Evolutionary conservation across 805 yeast genomes (phyloP).

Genomic region (Cyberlindnera suaveolens): DNA sequence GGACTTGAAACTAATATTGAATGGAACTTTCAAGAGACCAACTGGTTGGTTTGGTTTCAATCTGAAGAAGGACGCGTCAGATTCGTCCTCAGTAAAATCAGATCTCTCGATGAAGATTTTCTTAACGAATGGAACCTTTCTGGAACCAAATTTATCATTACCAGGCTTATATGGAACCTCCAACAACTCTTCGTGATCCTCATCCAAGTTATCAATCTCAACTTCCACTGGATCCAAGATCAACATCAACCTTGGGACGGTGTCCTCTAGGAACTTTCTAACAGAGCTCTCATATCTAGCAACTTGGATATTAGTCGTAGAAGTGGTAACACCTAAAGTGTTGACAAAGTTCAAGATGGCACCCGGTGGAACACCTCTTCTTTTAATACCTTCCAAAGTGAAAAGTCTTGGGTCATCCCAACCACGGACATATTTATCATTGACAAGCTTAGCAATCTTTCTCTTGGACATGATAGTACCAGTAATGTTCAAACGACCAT

Average conservation of each 20-base stretch:
- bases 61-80: conserved; percentile 74
- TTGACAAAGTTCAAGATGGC: conserved; percentile 90
- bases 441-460: conserved; percentile 89
- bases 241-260: conserved; percentile 94
- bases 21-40: conserved; percentile 89
- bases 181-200: conserved; percentile 62
- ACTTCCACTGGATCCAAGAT: conserved; percentile 81
- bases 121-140: conserved; percentile 71
- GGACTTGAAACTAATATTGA: conserved; percentile 64
- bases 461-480: conserved; percentile 95
- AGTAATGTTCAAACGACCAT: conserved; percentile 90
- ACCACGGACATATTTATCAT: conserved; percentile 74
- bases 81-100: conserved; percentile 69
- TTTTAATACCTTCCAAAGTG: conserved; percentile 88
- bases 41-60: conserved; percentile 92
- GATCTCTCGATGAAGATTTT: conserved; percentile 77
- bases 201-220: conserved; percentile 71
- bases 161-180: conserved; percentile 91
- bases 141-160: conserved; percentile 65
- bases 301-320: conserved; percentile 86
- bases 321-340: conserved; percentile 94
- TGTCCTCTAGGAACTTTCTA: conserved; percentile 79
- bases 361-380: conserved; percentile 99
- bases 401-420: conserved; percentile 98
- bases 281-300: conserved; percentile 85